Percentiles rank a stretch among this genome's conserved stretches.
Evolutionary conservation across 1,284 basidiomycete genomes (phyloP).

Genomic region (Trichosporon sp.): DNA sequence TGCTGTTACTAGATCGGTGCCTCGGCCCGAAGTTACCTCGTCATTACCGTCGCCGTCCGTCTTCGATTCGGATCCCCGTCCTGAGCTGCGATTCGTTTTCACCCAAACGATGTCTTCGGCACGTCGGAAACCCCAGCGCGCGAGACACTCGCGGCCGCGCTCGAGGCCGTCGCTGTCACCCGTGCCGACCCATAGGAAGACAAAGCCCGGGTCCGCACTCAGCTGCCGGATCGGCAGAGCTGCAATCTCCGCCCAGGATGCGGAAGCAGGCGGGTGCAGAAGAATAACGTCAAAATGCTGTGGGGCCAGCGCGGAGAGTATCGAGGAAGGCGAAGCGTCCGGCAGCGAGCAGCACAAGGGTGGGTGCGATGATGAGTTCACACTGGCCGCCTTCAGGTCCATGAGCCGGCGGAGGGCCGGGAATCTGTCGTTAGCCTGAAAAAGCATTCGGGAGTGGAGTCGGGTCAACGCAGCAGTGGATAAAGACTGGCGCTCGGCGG

Average conservation of each 20-base stretch:
- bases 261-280: conserved; percentile 74
- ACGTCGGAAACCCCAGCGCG: conserved; percentile 89
- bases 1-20: background rate
- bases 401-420: conserved; percentile 81
- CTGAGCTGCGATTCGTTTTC: conserved; percentile 65
- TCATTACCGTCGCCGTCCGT: background rate
- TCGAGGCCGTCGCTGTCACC: conserved; percentile 88
- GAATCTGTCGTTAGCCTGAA: conserved; percentile 58
- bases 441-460: too few species aligned
- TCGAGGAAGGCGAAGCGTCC: background rate
- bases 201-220: conserved; percentile 84
- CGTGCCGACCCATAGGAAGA: conserved; percentile 95
- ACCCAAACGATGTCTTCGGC: conserved; percentile 98
- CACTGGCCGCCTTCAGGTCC: conserved; percentile 61
- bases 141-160: conserved; percentile 81
- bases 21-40: background rate
- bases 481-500: too few species aligned
- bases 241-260: conserved; percentile 73
- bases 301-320: conserved; percentile 17
- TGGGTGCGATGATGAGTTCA: conserved; percentile 36
- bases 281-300: conserved; percentile 84
- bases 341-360: conserved; percentile 38
- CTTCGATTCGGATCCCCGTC: background rate
- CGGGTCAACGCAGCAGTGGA: background rate
- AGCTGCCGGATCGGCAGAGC: conserved; percentile 76